Evolutionary conservation across 2,329 filamentous ascomycete species (phyloP), one percentile per base, ranked within the genome.

Genomic region (Byssothecium circinans): DNA sequence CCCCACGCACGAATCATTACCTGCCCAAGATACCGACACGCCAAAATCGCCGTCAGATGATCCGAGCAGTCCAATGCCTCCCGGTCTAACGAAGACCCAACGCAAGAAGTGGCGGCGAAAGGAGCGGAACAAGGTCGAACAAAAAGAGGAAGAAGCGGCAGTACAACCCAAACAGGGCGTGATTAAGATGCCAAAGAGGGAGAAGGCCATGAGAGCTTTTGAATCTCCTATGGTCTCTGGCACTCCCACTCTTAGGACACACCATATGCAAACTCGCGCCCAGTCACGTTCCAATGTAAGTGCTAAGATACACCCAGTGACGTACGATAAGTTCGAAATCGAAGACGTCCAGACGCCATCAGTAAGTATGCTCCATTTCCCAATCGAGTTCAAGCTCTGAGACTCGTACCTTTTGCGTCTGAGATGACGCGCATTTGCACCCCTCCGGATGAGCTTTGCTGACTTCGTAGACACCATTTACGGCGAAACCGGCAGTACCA

Each of bases 281-380:
- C 58, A 52, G 20, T 54, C 58, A 38, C 50, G 51, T 41, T 67
- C 64, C 15, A 66, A 67, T 32, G 65, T 66, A 15, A 55, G 62
- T 27, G 58, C 61, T 7, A 65, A 66, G 39, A 56, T 65, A 30
- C 57, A 56, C 19, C 57, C 64, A 25, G 33, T 53, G 19, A 62
- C 53, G 18, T 56, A 57, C 15, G 45, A 30, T 4, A 45, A 43
- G 12, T 30, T 50, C 5, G 41, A 27, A 29, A n/a, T 25, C 19
- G 12, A 32, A 32, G 29, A 8, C 14, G 29, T 32, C 10, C 29
- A 5, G 4, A 12, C 14, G 29, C 29, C 29, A 32, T 32, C n/a
- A n/a, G n/a, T n/a, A n/a, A n/a, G n/a, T n/a, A n/a, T n/a, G n/a
- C n/a, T n/a, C n/a, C n/a, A n/a, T n/a, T n/a, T n/a, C n/a, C n/a